Base-by-base conservation (phyloP, 805 yeast genomes). In the Yarrowia divulgata region DNA sequence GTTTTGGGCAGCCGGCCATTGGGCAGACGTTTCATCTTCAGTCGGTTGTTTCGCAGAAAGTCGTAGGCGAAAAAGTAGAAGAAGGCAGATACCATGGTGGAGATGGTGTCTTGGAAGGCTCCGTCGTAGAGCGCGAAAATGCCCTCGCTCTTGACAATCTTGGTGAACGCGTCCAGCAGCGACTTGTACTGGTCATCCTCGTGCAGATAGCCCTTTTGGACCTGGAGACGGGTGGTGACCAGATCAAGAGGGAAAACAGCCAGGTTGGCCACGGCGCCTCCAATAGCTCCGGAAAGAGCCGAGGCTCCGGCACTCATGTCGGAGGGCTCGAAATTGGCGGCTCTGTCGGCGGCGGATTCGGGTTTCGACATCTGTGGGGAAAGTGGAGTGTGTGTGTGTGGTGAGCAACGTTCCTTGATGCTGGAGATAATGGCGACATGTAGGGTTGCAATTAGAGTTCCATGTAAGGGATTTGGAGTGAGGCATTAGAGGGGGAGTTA, bases 61-160 rank as follows among this genome's bases (percentile, higher is more conserved):
- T 77, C 79, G 71, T 77, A 77, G 57, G 76, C 76, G 63, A 71
- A 77, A 70, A 77, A 77, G 72, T 77, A 77, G 42, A 77, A 72
- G 64, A 76, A 77, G 18, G 79, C 74, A 52, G 77, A 76, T 37
- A 74, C 67, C 69, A 72, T 69, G n/a, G 76, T 73, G 14, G 78
- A 77, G 3, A 75, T 68, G 1, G 76, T 70, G 66, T 76, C 78
- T 37, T 72, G 96, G 12, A 89, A 83, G 13, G 92, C 82, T 6
- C 97, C 97, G 55, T 91, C 85, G 76, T 92, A 92, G 72, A 93
- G 88, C 14, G 90, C 90, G 50, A 81, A 75, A 3, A 89, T 23
- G 5, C 97, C 97, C 76, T 91, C 97, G 70, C 85, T 84, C 68
- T 77, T 76, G 75, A 86, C 87, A 87, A 93, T 92, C 73, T 85